Percentiles rank a stretch among this genome's conserved stretches.
phyloP scores from a whole-genome alignment of 1,284 basidiomycete species.

The Ustilago cynodontis region DNA sequence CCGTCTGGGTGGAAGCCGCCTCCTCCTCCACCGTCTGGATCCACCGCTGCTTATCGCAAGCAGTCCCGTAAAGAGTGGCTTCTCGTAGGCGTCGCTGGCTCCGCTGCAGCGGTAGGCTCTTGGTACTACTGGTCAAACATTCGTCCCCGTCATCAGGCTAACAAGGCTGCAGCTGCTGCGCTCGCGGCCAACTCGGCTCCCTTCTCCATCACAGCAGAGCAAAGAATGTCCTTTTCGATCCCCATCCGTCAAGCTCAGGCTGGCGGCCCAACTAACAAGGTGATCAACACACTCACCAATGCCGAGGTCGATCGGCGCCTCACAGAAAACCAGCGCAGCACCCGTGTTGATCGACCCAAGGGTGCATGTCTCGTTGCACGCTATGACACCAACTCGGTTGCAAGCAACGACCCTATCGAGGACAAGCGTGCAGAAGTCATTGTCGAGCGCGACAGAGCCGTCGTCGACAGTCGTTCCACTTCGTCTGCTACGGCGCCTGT shows the following conservation, averaged over 20 bases:
- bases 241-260: conserved; percentile 52
- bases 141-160: conserved; percentile 45
- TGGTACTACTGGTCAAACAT: conserved; percentile 68
- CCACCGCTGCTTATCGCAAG: conserved; percentile 52
- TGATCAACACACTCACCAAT: conserved; percentile 61
- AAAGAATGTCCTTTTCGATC: conserved; percentile 60
- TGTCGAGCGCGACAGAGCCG: conserved; percentile 64
- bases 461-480: conserved; percentile 34
- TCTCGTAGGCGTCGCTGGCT: conserved; percentile 65
- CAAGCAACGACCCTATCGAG: conserved; percentile 67
- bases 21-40: conserved; percentile 40
- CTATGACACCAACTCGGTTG: conserved; percentile 68
- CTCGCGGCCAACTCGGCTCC: conserved; percentile 40
- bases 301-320: conserved; percentile 65
- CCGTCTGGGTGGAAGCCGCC: conserved; percentile 49
- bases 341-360: conserved; percentile 59
- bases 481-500: conserved; percentile 22
- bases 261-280: conserved; percentile 54
- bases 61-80: conserved; percentile 66
- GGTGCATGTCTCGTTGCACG: conserved; percentile 64
- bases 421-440: conserved; percentile 68
- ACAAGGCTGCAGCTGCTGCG: conserved; percentile 36
- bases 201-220: conserved; percentile 54
- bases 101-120: conserved; percentile 63
- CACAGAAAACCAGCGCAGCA: conserved; percentile 61